Conservation (phyloP, 1,139 yeast genomes). For the Scheffersomyces titani region DNA sequence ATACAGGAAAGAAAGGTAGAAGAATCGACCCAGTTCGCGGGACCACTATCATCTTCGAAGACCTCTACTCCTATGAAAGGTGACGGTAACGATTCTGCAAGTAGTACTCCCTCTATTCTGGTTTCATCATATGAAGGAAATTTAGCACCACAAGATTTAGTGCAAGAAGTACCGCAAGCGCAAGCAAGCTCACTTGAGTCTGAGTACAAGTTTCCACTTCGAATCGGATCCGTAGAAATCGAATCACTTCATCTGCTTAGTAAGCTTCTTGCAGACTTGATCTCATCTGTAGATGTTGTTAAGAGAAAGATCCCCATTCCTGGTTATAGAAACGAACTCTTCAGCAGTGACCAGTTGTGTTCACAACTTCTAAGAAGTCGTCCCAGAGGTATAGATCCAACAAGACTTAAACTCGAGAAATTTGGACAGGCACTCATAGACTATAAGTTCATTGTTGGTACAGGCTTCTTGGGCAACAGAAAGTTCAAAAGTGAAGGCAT, state of each 20-base stretch:
- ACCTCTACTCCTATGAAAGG: not conserved
- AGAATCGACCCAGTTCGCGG: conserved; percentile 1
- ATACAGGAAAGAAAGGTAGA: conserved; percentile 14
- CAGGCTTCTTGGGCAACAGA: conserved; percentile 33
- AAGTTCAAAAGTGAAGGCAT: conserved; percentile 46
- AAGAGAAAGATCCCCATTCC: conserved; percentile 43
- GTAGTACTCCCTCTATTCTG: not conserved
- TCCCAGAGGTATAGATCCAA: conserved; percentile 39
- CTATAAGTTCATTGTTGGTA: conserved; percentile 32
- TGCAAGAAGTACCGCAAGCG: not conserved
- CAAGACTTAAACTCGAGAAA: conserved; percentile 39
- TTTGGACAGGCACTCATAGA: conserved; percentile 47
- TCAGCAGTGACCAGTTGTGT: conserved; percentile 42
- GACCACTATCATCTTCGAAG: not conserved
- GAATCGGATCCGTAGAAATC: conserved; percentile 29
- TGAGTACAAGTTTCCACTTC: conserved; percentile 34
- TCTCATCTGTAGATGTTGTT: conserved; percentile 25
- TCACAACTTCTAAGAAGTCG: conserved; percentile 27
- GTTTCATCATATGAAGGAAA: not conserved
- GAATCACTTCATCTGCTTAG: conserved; percentile 21
- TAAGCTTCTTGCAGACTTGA: conserved; percentile 24
- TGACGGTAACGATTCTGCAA: not conserved
- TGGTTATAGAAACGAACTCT: conserved; percentile 41
- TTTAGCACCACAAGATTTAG: not conserved
- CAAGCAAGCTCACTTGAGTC: not conserved